Base-by-base conservation (phyloP, 192 early-diverging fungal species). In the Lobosporangium transversale region DNA sequence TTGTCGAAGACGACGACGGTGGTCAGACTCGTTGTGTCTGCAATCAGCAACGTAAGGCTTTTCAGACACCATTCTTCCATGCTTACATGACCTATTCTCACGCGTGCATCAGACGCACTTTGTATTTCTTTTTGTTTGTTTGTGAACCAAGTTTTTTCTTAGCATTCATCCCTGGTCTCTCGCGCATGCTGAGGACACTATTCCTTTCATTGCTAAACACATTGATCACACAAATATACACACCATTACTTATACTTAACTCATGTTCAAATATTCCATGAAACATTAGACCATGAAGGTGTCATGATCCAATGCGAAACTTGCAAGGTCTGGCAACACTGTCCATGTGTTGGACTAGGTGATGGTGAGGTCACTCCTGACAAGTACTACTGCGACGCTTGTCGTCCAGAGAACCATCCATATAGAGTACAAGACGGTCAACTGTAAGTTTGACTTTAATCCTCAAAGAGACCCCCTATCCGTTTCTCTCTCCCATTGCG, bases 281-380 rank as follows among this genome's bases (percentile, higher is more conserved):
- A 4, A 11, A 51, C 29, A 8, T 27, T 63, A 85, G 83, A 85
- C 52, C 79, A 82, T 68, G 79, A 76, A 4, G 83, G 83, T 18
- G 55, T 85, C 9, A 85, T 85, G 83, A 80, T 85, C 4, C 79
- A 80, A 54, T 85, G 83, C 53, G 83, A 85, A 24, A 85, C 73
- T 18, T 85, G 83, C 44, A 79, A 85, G 53, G 83, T 85, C 29
- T 85, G 83, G 83, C 83, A 85, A 32, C 83, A 85, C 58, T 85
- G 83, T 51, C 70, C 79, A 9, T 85, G 83, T 40, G 78, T 85
- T 15, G 83, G 83, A 15, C 62, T 85, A 3, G 70, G 68, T 31
- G 65, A 82, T 60, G 74, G 79, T 45, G 79, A 82, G 49, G 79
- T 82, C 23, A 76, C 73, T 17, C 83, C 83, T 18, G 83, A 85